A percentile compares a stretch with the other conserved stretches of the same genome.
These are phyloP conservation scores for Chlorokybus atmophyticus DNA, from an alignment of 139 green algal genomes.

Conservation along the genomic window DNA sequence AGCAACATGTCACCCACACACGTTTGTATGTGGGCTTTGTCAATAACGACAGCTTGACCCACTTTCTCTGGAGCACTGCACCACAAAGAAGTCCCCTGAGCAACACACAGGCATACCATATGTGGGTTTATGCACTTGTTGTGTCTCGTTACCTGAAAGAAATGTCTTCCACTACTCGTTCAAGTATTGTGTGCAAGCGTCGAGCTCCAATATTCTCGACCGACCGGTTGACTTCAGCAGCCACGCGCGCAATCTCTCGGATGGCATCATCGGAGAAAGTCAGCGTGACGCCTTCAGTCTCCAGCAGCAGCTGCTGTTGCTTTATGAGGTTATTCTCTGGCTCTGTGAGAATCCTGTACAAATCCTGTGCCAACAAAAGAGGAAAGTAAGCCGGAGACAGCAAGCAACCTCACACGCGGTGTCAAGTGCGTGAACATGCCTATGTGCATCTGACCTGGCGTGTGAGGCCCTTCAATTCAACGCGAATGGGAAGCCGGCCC, in stretches of 20 bases:
- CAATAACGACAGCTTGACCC: background rate
- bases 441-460: slow-evolving; percentile 4
- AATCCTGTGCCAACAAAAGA: slow-evolving; percentile 30
- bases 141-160: too few relatives aligned
- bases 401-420: too few relatives aligned
- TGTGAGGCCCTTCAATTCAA: slow-evolving; percentile 80
- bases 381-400: background rate
- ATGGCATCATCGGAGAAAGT: slow-evolving; percentile 72
- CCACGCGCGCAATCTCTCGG: slow-evolving; percentile 33
- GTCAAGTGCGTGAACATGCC: slow-evolving; percentile 19
- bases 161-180: too few relatives aligned
- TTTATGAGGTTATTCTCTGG: slow-evolving; percentile 78
- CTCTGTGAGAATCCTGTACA: slow-evolving; percentile 71
- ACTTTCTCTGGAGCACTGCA: too few relatives aligned
- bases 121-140: too few relatives aligned
- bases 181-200: slow-evolving; percentile 70
- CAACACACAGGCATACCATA: too few relatives aligned
- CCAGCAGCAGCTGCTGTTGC: slow-evolving; percentile 82
- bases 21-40: slow-evolving; percentile 29
- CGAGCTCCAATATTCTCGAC: slow-evolving; percentile 90
- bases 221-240: slow-evolving; percentile 56
- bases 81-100: too few relatives aligned
- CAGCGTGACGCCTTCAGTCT: slow-evolving; percentile 76
- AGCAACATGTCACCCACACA: slow-evolving; percentile 48
- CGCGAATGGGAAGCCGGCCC: slow-evolving; percentile 83